Conservation (phyloP, 805 yeast species). For the Candida fluviatilis region DNA sequence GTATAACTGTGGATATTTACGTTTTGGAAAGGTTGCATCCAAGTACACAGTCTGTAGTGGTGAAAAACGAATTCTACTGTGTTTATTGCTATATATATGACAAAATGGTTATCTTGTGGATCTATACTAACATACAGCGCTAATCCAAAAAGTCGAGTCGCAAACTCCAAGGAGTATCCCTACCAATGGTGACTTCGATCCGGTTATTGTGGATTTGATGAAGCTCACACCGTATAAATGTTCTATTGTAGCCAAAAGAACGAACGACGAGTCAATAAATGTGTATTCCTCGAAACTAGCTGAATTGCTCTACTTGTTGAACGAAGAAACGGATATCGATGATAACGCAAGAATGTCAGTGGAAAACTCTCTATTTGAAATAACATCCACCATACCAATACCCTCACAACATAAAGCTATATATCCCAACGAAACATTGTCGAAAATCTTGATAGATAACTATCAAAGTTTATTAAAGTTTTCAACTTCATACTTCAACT, state of each 20-base stretch:
- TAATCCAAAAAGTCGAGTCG: constrained; percentile 2
- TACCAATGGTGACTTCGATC: constrained; percentile 17
- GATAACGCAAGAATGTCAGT: constrained; percentile 25
- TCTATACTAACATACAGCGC: constrained; percentile 3
- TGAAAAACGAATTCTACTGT: no score
- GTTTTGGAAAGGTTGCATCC: no score
- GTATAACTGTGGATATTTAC: no score
- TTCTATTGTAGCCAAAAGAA: constrained; percentile 5
- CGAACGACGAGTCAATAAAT: constrained; percentile 18
- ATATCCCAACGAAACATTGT: constrained; percentile 35
- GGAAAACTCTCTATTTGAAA: constrained; percentile 22
- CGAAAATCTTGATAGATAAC: constrained; percentile 37
- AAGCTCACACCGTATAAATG: constrained; percentile 25
- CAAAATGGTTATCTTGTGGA: background rate
- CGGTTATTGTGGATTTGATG: constrained; percentile 28
- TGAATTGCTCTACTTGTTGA: constrained; percentile 25
- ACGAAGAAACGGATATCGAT: constrained; percentile 23
- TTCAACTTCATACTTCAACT: constrained; percentile 31
- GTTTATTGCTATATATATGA: no score
- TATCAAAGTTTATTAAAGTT: constrained; percentile 26
- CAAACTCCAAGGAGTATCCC: constrained; percentile 3
- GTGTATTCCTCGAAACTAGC: constrained; percentile 28
- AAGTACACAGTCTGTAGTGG: no score
- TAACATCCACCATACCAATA: constrained; percentile 24
- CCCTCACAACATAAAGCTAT: constrained; percentile 6